phyloP scores from a whole-genome alignment of 306 rosid species.

The Prunus fruticosa region DNA sequence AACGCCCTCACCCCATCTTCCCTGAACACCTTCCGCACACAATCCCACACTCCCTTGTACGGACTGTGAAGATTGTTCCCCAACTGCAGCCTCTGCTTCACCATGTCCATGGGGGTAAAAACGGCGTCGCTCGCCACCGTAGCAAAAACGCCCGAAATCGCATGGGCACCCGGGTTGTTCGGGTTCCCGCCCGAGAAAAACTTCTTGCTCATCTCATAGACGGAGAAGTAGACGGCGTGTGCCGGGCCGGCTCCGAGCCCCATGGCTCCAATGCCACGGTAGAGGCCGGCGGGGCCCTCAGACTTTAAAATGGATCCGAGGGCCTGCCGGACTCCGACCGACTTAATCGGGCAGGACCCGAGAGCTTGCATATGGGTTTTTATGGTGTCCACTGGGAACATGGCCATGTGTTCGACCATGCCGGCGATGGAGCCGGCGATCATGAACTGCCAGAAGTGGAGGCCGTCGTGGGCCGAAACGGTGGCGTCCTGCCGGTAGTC shows the following conservation, averaged over 20 bases:
- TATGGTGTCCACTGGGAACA: constrained; percentile 89
- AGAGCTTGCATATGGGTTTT: constrained; percentile 92
- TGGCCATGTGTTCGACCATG: constrained; percentile 74
- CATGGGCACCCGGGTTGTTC: constrained; percentile 51
- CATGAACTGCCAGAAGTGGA: constrained; percentile 91
- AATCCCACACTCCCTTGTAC: constrained; percentile 71
- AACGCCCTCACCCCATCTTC: constrained; percentile 77
- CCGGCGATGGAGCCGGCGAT: constrained; percentile 84
- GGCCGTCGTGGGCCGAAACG: constrained; percentile 67
- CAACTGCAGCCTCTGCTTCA: constrained; percentile 86
- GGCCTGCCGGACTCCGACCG: constrained; percentile 69
- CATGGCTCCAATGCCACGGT: constrained; percentile 89
- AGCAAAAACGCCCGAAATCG: constrained; percentile 69
- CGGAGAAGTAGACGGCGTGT: constrained; percentile 78
- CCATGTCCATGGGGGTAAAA: constrained; percentile 92
- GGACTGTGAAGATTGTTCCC: constrained; percentile 60
- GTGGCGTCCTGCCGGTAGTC: constrained; percentile 50
- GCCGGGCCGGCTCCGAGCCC: constrained; percentile 94
- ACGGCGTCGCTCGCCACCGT: constrained; percentile 76
- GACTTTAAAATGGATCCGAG: constrained; percentile 50
- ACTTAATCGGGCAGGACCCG: constrained; percentile 73
- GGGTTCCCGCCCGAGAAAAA: constrained; percentile 51
- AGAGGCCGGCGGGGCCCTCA: constrained; percentile 68
- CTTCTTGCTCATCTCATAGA: constrained; percentile 63
- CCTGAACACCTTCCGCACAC: constrained; percentile 58